phyloP scores from a whole-genome alignment of 169 alveolate species.

The Plasmodium chabaudi region DNA sequence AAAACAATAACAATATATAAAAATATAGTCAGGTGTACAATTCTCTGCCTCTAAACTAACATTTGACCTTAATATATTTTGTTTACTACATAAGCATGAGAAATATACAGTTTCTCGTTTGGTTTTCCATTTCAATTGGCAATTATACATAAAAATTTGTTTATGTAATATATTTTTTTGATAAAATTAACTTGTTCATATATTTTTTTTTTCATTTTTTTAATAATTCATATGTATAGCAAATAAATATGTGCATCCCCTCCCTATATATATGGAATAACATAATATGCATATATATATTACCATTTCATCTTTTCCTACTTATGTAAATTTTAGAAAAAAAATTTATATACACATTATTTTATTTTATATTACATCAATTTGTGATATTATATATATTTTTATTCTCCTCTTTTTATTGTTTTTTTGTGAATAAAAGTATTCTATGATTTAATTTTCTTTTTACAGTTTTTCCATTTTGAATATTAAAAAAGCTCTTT shows the following conservation, averaged over 20 bases:
- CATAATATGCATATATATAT: neutral
- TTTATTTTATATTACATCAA: too few relatives aligned
- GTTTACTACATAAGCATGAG: neutral
- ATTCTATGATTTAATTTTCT: too few relatives aligned
- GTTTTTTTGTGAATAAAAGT: too few relatives aligned
- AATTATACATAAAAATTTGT: neutral
- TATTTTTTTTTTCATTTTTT: constrained; percentile 3
- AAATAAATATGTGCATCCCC: neutral
- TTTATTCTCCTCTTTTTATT: too few relatives aligned
- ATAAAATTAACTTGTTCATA: neutral
- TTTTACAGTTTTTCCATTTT: too few relatives aligned
- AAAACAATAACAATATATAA: too few relatives aligned
- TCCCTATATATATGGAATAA: constrained; percentile 3
- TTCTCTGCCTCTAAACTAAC: too few relatives aligned
- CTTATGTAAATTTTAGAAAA: neutral
- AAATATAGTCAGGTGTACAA: neutral
- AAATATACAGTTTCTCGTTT: neutral
- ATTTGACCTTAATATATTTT: too few relatives aligned
- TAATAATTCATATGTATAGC: neutral
- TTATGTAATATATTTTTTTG: too few relatives aligned
- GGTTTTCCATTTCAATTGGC: neutral
- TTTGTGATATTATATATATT: too few relatives aligned
- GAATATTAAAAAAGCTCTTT: too few relatives aligned
- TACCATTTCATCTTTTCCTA: neutral
- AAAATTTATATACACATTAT: too few relatives aligned